Percentiles rank a stretch among this genome's conserved stretches.
phyloP scores from a whole-genome alignment of 768 basidiomycete genomes.

The Boletus barrowsii region DNA sequence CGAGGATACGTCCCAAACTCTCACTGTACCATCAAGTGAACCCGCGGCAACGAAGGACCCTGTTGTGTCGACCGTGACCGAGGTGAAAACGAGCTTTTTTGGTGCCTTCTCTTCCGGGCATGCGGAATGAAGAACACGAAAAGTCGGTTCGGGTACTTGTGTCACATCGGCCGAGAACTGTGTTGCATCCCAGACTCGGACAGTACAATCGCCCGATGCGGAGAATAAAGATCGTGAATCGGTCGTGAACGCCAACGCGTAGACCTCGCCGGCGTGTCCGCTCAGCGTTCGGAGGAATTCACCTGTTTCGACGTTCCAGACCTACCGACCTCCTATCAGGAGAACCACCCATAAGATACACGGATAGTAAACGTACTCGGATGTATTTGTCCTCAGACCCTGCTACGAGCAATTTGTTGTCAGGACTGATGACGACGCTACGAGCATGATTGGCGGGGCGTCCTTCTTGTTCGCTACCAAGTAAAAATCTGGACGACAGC shows the following conservation, averaged over 20 bases:
- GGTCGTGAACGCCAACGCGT: conserved; percentile 34
- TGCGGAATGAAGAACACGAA: conserved; percentile 20
- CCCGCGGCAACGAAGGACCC: conserved; percentile 50
- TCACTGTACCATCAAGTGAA: conserved; percentile 48
- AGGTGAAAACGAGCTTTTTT: conserved; percentile 29
- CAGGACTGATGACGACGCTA: conserved; percentile 31
- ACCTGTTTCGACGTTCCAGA: conserved; percentile 26
- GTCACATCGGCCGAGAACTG: conserved; percentile 21
- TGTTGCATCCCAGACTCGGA: conserved; percentile 35
- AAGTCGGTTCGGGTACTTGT: conserved; percentile 17
- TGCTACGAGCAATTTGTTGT: conserved; percentile 29
- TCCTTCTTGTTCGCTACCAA: conserved; percentile 23
- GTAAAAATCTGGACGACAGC: conserved; percentile 21
- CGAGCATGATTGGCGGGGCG: conserved; percentile 29
- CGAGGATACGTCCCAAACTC: conserved; percentile 49
- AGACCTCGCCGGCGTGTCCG: conserved; percentile 36
- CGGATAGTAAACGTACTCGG: conserved; percentile 22
- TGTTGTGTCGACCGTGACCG: conserved; percentile 25
- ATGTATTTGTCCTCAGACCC: conserved; percentile 35
- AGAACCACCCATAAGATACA: neutral
- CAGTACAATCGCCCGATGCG: conserved; percentile 35
- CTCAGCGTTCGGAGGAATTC: conserved; percentile 29
- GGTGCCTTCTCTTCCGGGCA: conserved; percentile 13
- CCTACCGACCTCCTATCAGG: conserved; percentile 14
- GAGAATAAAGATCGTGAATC: conserved; percentile 35